These are phyloP conservation scores for Tylopilus sp. DNA, from an alignment of 768 basidiomycete genomes.

Conservation along the genomic window DNA sequence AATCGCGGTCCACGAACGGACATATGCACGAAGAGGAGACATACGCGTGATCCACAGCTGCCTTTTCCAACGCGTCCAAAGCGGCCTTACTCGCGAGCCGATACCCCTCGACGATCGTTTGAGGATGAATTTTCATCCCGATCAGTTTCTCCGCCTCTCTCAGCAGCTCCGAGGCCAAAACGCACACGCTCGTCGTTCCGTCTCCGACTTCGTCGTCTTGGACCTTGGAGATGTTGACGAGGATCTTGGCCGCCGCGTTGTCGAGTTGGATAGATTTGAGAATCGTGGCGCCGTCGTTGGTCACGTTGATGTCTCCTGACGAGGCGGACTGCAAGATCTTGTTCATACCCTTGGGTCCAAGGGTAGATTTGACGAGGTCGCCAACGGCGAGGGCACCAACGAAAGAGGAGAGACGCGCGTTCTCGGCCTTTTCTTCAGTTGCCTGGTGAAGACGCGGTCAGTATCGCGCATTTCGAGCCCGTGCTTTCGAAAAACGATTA, in stretches of 20 bases:
- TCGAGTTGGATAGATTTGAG: conserved; percentile 96
- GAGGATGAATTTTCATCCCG: conserved; percentile 90
- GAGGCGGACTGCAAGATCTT: conserved; percentile 95
- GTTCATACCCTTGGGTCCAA: conserved; percentile 99
- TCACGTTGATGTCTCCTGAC: conserved; percentile 90
- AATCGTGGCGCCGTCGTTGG: conserved; percentile 98
- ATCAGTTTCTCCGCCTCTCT: conserved; percentile 96
- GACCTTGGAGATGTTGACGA: conserved; percentile 99
- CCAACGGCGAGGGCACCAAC: conserved; percentile 96
- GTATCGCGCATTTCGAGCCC: not conserved
- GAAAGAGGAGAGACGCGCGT: conserved; percentile 96
- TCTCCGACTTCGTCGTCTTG: conserved; percentile 99
- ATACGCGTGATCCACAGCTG: conserved; percentile 82
- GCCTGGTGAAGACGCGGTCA: conserved; percentile 44
- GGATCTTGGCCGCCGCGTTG: conserved; percentile 98
- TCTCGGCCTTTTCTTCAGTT: conserved; percentile 94
- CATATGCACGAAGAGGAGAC: conserved; percentile 27
- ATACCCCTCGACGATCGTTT: conserved; percentile 97
- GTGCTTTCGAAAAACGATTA: conserved; percentile 16
- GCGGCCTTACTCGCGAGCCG: conserved; percentile 87
- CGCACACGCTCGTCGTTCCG: conserved; percentile 89
- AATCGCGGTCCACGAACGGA: not conserved
- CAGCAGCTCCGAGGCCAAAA: conserved; percentile 86
- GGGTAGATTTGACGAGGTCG: conserved; percentile 96
- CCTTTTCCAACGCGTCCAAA: conserved; percentile 75